Evolutionary conservation across 768 basidiomycete genomes (phyloP).

Genomic region (Tulasnella sp.): DNA sequence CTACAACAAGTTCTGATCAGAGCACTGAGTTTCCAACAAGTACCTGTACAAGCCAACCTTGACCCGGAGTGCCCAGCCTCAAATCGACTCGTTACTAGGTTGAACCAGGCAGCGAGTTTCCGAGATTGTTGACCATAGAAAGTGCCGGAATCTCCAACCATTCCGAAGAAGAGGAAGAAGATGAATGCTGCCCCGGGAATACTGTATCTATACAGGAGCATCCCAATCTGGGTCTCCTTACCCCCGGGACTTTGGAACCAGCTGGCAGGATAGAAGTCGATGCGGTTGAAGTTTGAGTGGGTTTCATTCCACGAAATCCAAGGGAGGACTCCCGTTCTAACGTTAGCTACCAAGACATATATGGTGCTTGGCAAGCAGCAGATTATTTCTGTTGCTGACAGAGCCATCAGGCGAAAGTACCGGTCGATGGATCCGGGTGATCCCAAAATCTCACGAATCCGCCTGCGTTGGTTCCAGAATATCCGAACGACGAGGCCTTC

Average conservation of each 20-base stretch:
- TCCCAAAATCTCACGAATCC: not conserved
- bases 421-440: constrained; percentile 16
- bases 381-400: constrained; percentile 21
- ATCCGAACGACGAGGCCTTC: constrained; percentile 7
- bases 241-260: constrained; percentile 7
- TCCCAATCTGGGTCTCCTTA: constrained; percentile 27
- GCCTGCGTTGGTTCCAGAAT: constrained; percentile 4
- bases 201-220: constrained; percentile 36
- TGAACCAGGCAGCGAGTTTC: no score
- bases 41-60: no score
- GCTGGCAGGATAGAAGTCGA: constrained; percentile 12
- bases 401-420: constrained; percentile 24
- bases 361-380: constrained; percentile 16
- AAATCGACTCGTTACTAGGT: no score
- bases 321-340: constrained; percentile 1
- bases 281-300: constrained; percentile 6
- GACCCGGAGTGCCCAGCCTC: no score
- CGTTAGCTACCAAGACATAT: constrained; percentile 5
- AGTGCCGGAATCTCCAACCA: constrained; percentile 20
- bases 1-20: no score
- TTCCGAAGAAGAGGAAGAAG: constrained; percentile 60
- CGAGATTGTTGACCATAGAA: not conserved
- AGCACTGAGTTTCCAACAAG: no score
- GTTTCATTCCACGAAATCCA: constrained; percentile 18
- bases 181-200: constrained; percentile 37